phyloP scores from a whole-genome alignment of 192 early-diverging fungal genomes.

The Bifiguratus adelaidae region DNA sequence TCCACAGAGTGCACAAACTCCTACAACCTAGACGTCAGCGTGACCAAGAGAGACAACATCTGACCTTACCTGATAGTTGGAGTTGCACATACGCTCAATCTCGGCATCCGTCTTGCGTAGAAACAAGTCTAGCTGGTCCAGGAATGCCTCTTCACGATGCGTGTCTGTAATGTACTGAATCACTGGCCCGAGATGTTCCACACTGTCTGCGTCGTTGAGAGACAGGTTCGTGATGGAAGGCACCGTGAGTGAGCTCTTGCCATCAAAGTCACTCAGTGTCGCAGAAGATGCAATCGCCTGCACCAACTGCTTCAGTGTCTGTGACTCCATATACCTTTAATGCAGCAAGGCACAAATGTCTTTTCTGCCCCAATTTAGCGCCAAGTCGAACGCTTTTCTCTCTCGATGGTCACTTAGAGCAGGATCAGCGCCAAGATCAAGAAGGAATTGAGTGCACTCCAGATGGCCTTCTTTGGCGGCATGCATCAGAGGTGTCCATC shows the following conservation, averaged over 20 bases:
- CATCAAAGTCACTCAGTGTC: too few relatives aligned
- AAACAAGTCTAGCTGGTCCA: conserved; percentile 76
- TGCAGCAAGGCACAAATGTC: too few relatives aligned
- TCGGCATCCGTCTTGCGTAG: conserved; percentile 85
- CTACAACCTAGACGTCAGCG: conserved; percentile 14
- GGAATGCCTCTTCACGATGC: conserved; percentile 76
- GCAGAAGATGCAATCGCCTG: conserved; percentile 4
- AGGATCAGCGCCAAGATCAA: too few relatives aligned
- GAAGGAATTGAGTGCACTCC: too few relatives aligned
- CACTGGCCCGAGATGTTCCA: conserved; percentile 75
- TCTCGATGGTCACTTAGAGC: too few relatives aligned
- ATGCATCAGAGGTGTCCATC: conserved; percentile 28
- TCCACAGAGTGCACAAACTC: conserved; percentile 93
- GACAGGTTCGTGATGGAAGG: too few relatives aligned
- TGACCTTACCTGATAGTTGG: conserved; percentile 77
- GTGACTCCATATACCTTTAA: too few relatives aligned
- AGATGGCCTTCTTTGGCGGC: conserved; percentile 19
- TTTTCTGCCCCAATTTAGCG: too few relatives aligned
- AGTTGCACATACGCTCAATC: conserved; percentile 95
- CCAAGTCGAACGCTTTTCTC: too few relatives aligned
- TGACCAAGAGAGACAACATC: neutral
- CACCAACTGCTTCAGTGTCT: conserved; percentile 1
- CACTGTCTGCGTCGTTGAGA: conserved; percentile 56
- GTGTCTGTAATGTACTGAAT: conserved; percentile 86
- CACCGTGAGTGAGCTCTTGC: too few relatives aligned